Evolutionary conservation across 1,284 basidiomycete genomes (phyloP).

Genomic region (Trametes hirsuta): DNA sequence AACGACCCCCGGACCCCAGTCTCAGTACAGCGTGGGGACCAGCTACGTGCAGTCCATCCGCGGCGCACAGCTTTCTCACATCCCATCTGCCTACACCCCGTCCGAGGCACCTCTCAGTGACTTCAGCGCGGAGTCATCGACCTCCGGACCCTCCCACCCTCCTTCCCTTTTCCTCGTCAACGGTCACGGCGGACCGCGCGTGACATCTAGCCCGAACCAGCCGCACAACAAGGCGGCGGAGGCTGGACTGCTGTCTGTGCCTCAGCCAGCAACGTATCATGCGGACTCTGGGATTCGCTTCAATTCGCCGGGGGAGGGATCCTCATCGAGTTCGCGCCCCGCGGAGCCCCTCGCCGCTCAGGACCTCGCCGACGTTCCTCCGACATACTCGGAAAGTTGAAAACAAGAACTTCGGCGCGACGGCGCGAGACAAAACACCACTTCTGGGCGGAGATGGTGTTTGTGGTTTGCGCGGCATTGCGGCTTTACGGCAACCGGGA

Average conservation of each 20-base stretch:
- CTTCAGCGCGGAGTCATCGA: conserved; percentile 7
- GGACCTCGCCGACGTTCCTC: conserved; percentile 8
- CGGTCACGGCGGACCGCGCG: not conserved
- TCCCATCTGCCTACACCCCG: not conserved
- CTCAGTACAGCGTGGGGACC: not conserved
- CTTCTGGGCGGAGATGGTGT: too few relatives aligned
- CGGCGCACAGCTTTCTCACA: not conserved
- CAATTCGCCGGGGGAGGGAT: conserved; percentile 10
- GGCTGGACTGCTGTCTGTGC: conserved; percentile 21
- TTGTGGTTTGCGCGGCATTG: too few relatives aligned
- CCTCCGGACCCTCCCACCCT: conserved; percentile 1
- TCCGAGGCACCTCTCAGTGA: conserved; percentile 17
- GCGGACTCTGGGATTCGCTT: conserved; percentile 25
- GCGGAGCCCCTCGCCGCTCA: conserved; percentile 2
- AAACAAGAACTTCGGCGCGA: too few relatives aligned
- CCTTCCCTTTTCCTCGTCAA: conserved; percentile 9
- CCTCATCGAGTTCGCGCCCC: not conserved
- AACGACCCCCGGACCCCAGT: not conserved
- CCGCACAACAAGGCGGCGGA: conserved; percentile 23
- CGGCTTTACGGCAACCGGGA: too few relatives aligned
- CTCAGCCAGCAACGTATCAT: conserved; percentile 16
- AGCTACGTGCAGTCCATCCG: not conserved
- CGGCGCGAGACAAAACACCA: too few relatives aligned
- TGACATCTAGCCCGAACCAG: conserved; percentile 17
- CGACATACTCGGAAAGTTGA: conserved; percentile 10